phyloP scores from a whole-genome alignment of 1,284 basidiomycete genomes.

The Blastosporella zonata region DNA sequence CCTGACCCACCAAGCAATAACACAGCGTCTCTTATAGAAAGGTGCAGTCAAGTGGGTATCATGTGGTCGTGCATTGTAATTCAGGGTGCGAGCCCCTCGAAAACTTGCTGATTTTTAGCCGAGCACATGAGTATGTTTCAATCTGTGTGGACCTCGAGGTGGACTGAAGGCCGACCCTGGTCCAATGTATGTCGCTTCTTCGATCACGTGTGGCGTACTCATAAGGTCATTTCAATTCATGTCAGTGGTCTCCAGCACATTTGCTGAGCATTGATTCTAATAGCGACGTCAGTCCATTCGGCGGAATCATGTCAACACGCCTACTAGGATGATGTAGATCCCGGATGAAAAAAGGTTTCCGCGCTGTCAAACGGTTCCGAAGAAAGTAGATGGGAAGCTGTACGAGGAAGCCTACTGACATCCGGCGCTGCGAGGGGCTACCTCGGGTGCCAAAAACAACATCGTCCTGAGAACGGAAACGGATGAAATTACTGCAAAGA shows the following conservation, averaged over 20 bases:
- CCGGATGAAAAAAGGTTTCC: neutral
- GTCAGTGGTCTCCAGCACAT: neutral
- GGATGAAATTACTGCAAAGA: neutral
- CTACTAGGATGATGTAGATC: neutral
- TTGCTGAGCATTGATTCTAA: neutral
- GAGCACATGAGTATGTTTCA: no score
- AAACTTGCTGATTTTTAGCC: neutral
- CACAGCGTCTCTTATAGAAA: neutral
- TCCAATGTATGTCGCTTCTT: neutral
- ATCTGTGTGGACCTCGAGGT: no score
- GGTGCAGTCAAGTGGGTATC: neutral
- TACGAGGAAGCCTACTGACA: neutral
- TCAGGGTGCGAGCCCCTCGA: neutral
- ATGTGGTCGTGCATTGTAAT: neutral
- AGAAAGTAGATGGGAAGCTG: neutral
- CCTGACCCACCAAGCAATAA: neutral
- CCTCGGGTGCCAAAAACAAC: neutral
- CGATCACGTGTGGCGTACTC: neutral
- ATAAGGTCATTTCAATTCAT: neutral
- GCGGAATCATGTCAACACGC: neutral
- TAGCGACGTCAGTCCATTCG: neutral
- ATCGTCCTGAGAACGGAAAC: neutral
- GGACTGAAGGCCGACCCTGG: neutral
- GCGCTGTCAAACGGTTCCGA: neutral
- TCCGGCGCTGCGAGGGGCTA: neutral